phyloP scores from a whole-genome alignment of 805 yeast genomes.

The Yarrowia yakushimensis region DNA sequence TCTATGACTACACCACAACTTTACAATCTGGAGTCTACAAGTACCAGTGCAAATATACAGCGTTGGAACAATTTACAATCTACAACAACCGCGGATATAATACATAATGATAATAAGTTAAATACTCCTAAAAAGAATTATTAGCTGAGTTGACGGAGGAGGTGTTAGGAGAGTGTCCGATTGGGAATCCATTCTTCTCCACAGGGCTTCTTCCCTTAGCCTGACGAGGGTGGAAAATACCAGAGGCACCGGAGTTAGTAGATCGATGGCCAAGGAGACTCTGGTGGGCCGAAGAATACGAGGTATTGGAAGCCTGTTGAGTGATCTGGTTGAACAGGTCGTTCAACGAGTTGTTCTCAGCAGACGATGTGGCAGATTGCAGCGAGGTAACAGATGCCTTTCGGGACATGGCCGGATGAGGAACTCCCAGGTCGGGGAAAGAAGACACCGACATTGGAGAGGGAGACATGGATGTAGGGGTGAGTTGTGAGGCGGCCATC shows the following conservation, averaged over 20 bases:
- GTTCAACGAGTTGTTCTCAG: conserved; percentile 19
- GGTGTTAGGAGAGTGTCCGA: conserved; percentile 7
- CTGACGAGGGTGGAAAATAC: conserved; percentile 19
- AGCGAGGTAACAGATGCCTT: conserved; percentile 2
- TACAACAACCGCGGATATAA: background rate
- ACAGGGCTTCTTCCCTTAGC: conserved; percentile 11
- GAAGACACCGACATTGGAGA: conserved; percentile 14
- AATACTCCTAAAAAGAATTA: conserved; percentile 5
- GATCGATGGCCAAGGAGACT: conserved; percentile 13
- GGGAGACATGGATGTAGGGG: conserved; percentile 5
- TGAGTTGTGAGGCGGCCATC: conserved; percentile 15
- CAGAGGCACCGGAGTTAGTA: background rate
- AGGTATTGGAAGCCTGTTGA: conserved; percentile 18
- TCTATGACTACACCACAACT: too few species aligned
- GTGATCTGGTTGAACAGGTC: conserved; percentile 20
- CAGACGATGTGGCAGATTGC: background rate
- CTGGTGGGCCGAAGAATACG: background rate
- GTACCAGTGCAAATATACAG: too few species aligned
- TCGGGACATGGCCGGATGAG: conserved; percentile 20
- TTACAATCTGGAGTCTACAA: background rate
- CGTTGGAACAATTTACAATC: too few species aligned
- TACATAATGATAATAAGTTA: conserved; percentile 16
- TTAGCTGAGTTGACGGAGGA: conserved; percentile 7
- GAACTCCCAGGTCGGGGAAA: conserved; percentile 12
- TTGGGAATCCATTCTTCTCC: background rate